phyloP scores from a whole-genome alignment of 305 asterid species.

The Coffea humblotiana region DNA sequence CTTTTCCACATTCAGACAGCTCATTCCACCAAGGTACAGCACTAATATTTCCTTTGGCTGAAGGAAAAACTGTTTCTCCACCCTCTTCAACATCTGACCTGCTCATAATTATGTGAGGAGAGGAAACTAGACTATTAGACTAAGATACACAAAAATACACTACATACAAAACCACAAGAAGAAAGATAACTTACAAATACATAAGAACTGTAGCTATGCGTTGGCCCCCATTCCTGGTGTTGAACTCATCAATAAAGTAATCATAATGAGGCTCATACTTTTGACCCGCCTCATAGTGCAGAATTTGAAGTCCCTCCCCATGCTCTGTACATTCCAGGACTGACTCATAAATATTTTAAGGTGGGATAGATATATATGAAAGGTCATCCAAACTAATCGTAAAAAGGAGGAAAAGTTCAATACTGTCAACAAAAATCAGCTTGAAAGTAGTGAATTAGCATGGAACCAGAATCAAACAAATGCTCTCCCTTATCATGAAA shows the following conservation, averaged over 20 bases:
- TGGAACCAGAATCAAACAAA: not conserved
- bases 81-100: conserved; percentile 99
- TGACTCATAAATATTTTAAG: not conserved
- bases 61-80: conserved; percentile 95
- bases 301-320: conserved; percentile 93
- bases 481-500: not conserved
- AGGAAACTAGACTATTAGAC: conserved; percentile 11
- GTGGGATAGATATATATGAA: not conserved
- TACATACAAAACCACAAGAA: conserved; percentile 4
- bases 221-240: conserved; percentile 93
- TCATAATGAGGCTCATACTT: conserved; percentile 93
- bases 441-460: not conserved
- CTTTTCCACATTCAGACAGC: conserved; percentile 91
- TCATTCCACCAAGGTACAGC: conserved; percentile 91
- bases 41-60: conserved; percentile 79
- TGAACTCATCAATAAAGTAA: conserved; percentile 81
- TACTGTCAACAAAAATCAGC: not conserved
- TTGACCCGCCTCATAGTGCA: conserved; percentile 96
- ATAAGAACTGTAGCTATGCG: conserved; percentile 91
- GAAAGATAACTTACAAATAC: conserved; percentile 77
- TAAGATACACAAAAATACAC: not conserved
- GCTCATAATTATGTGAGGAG: conserved; percentile 28
- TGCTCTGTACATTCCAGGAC: conserved; percentile 55
- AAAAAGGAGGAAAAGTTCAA: not conserved
- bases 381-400: not conserved